Evolutionary conservation across 768 basidiomycete genomes (phyloP), one percentile per base, ranked within the genome.

Genomic region (Leccinum sublutescens): DNA sequence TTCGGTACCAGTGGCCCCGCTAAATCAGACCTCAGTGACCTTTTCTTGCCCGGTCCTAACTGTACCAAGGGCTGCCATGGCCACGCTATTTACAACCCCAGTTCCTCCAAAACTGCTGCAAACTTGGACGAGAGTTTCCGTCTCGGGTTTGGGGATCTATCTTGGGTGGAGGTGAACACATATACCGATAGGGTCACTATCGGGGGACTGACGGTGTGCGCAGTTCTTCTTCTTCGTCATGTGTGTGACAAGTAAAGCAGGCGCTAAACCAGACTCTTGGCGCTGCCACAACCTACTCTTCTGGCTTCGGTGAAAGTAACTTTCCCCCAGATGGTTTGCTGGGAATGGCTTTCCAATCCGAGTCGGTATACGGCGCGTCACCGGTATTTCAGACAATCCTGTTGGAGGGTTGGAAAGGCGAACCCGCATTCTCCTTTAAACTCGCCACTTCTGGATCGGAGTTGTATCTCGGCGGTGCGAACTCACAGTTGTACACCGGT

Each of bases 381-480:
- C 75, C 79, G 0, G 63, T 79, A 47, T 78, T 81, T 61, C 70
- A 80, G 40, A 78, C 69, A 10, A 73, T 83, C 5, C 60, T 80
- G 17, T 55, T 63, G 1, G 71, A 84, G 54, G 70, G 69, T 4
- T 53, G 68, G 56, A 62, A 67, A 1, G 63, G 71, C 12, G 59
- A 71, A 6, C 55, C 76, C 21, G 71, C 71, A 50, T 83, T 85
- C 65, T 75, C 78, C 11, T 80, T 85, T 66, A 82, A 81, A 64
- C 68, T 85, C 8, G 67, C 80, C 11, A n/a, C 64, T 10, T 55
- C 64, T 14, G 76, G 75, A 4, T 72, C 78, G 3, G 80, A 82
- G 68, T 72, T 86, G 12, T 79, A 75, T 64, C 62, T 87, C 19
- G 85, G 85, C 38, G 85, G 85, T 50, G 70, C 71, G 11, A 76